Evolutionary conservation across 805 yeast genomes (phyloP), one percentile per base, ranked within the genome.

Genomic region (Lipomyces starkeyi): DNA sequence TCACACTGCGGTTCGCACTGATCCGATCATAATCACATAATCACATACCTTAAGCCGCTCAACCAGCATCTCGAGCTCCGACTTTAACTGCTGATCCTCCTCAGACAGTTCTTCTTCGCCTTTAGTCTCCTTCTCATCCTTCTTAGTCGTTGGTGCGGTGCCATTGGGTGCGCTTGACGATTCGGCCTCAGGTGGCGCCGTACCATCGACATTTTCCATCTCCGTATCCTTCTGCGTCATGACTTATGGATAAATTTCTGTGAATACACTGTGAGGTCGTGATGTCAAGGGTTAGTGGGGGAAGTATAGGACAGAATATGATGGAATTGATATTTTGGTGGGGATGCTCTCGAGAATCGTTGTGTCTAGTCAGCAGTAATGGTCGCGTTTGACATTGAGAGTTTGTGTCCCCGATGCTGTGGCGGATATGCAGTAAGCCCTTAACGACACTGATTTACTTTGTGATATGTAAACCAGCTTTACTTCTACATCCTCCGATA

Each of bases 61-160:
- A 11, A 93, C 98, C 52, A 95, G 83, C 83, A 87, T 80, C 74
- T 93, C 98, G 75, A 95, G 85, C 76, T 93, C 97, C 61, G 85
- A 86, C 77, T 95, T 93, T 73, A 95, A 85, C 77, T 89, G 91
- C 73, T 87, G 89, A 79, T 95, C 99, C 78, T 94, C 98, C 79
- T 93, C 98, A 35, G 93, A 89, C 68, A 95, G 84, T 77, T 68
- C 71, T 49, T 69, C 71, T 40, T 69, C 72, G 1, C 59, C 59
- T 29, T 62, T 58, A n/a, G 58, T 53, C 40, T 63, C 61, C 57
- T 61, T 68, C 52, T 68, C 71, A 34, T 64, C 62, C 63, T 66
- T 66, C 35, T 34, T 40, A 22, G 62, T 34, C 20, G 58, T 58
- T 27, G 55, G 59, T 11, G 65, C 56, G 57, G 58, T 61, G 43